Evolutionary conservation across 169 alveolate genomes (phyloP), one percentile per base, ranked within the genome.

Genomic region (Cardiosporidium cionae): DNA sequence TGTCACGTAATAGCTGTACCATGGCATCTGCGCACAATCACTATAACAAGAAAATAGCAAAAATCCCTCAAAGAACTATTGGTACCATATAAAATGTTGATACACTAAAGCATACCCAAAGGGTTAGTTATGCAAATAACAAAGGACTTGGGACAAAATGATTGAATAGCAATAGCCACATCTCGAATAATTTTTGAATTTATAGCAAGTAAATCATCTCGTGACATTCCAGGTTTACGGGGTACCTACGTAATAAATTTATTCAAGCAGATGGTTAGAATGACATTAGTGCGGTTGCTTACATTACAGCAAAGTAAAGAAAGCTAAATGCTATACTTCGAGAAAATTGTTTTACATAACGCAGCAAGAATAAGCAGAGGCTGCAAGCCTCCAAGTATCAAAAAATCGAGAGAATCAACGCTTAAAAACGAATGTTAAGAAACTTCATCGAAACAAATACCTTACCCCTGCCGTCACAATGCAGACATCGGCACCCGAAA

Each of bases 381-480:
- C 5, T 16, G 31, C 7, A 7, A 4, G 6, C 7, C 27, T 7
- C 23, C 28, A 6, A 28, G 7, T 16, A 16, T 62, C 23, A 6
- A 35, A 62, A 62, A 25, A 16, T 16, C 6, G 69, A 1, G 1
- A 6, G 1, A 3, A 32, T 23, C 7, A 53, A 53, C 62, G 71
- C 27, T 3, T 16, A 3, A 3, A 7, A 23, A 25, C 62, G 34
- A n/a, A 65, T 23, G 4, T 4, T 23, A 25, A 4, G 69, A 63
- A 25, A 34, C 1, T 3, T 1, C 9, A 63, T 63, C 5, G n/a
- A 25, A 1, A 4, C 32, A 66, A 31, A 66, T 29, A 58, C 3
- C 84, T 1, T 65, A 86, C 85, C n/a, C 95, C 95, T 9, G 94
- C 92, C 9, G 94, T 87, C 31, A 91, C 91, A 22, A 91, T 84